Percentiles rank a stretch among this genome's conserved stretches.
Conservation (phyloP, 2,329 filamentous ascomycete genomes). For the Gremmenia infestans region DNA sequence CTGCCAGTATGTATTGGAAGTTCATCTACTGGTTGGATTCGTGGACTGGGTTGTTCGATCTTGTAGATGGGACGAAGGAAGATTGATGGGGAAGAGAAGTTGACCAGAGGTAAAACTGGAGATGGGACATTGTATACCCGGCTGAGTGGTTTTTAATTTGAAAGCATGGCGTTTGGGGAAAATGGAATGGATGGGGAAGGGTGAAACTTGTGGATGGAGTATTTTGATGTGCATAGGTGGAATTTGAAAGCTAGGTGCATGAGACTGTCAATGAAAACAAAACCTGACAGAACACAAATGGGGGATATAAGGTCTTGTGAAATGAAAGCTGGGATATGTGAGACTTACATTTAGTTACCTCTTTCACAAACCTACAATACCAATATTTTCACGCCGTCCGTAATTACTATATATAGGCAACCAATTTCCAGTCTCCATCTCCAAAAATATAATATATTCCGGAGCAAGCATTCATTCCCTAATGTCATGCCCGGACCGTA, state of each 20-base stretch:
- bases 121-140: neutral
- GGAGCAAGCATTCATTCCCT: neutral
- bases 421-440: too few species aligned
- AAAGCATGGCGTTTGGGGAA: neutral
- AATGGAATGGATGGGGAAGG: neutral
- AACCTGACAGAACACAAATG: too few species aligned
- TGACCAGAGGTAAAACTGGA: neutral
- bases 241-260: too few species aligned
- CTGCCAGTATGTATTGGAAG: slow-evolving; percentile 63
- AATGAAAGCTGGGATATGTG: too few species aligned
- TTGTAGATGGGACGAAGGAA: slow-evolving; percentile 39
- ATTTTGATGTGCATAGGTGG: too few species aligned
- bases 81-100: slow-evolving; percentile 9
- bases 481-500: neutral
- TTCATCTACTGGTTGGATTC: slow-evolving; percentile 59
- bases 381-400: too few species aligned
- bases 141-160: neutral
- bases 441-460: neutral
- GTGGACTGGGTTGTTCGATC: slow-evolving; percentile 53
- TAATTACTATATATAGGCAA: too few species aligned
- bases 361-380: too few species aligned
- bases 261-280: too few species aligned
- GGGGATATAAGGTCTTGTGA: too few species aligned
- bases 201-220: neutral
- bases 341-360: too few species aligned